Base-by-base conservation (phyloP, 2,329 filamentous ascomycete species). In the Penicillium oxalicum region DNA sequence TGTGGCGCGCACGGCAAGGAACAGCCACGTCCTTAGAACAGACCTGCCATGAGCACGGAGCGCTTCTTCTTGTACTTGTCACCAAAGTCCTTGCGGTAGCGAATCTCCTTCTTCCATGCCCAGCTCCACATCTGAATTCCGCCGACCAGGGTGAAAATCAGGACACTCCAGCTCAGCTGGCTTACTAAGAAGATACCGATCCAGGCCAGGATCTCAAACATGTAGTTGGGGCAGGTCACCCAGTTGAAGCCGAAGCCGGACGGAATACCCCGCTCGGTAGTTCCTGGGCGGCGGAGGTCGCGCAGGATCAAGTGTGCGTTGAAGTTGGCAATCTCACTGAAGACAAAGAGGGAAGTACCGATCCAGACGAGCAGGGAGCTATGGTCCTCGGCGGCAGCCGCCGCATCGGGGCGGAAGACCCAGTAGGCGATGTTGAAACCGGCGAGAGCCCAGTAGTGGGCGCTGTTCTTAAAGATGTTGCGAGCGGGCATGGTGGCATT, bases 151-250 rank as follows among this genome's bases (percentile, higher is more conserved):
- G 87, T 83, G 70, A 97, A 97, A 18, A 95, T 59, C 12, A 83
- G 74, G 0, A 93, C 87, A 44, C 83, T 80, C 75, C 86, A 86
- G 72, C 85, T 91, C 51, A 74, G 53, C 62, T 88, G 84, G 60
- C 83, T 90, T 46, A 91, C 80, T 38, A 95, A 66, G 58, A 87
- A 84, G 47, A 97, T 77, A 26, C 90, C 91, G 28, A 87, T 60
- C 93, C 93, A 98, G 0, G 91, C 82, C 34, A 95, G 69, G 5
- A 87, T 78, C 67, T 98, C 93, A 60, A 94, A 97, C 75, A 95
- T 82, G 76, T 98, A 98, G 75, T 98, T 98, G 37, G 93, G 93
- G 74, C 91, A 95, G 9, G 93, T 98, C 45, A 98, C 91, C 33
- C 88, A 72, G 55, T 75, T 77, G 70, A 96, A 97, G 28, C 91